These are phyloP conservation scores for Solanum acaule DNA, from an alignment of 257 asterid species.

Conservation along the genomic window DNA sequence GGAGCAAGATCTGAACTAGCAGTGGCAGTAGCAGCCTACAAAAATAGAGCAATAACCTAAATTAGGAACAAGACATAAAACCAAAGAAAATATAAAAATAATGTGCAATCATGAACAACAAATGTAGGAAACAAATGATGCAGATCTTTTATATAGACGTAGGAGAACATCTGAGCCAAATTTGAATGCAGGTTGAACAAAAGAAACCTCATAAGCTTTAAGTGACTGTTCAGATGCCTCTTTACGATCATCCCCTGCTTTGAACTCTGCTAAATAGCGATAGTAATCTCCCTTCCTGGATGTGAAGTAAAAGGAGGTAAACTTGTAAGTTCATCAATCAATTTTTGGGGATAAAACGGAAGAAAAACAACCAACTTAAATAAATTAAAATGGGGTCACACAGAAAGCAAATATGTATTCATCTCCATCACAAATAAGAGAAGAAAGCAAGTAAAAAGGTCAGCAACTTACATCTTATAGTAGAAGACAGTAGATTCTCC, in stretches of 20 bases:
- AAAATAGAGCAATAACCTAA: not conserved
- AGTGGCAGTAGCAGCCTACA: constrained; percentile 67
- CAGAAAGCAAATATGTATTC: not conserved
- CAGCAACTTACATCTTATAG: constrained; percentile 56
- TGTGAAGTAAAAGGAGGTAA: not conserved
- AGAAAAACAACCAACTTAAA: not conserved
- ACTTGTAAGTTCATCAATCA: not conserved
- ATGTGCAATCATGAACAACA: not conserved
- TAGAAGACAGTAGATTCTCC: constrained; percentile 79
- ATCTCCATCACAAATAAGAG: not conserved
- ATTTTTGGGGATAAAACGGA: not conserved
- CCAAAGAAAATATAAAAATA: not conserved
- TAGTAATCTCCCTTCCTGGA: constrained; percentile 59
- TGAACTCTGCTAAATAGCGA: constrained; percentile 55
- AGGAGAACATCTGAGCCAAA: not conserved
- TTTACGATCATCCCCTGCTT: constrained; percentile 43
- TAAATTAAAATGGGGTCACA: not conserved
- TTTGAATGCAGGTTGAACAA: not conserved
- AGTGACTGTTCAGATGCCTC: constrained; percentile 51
- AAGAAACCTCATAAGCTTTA: constrained; percentile 47
- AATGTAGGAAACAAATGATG: not conserved
- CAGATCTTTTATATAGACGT: not conserved
- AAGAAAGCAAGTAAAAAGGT: not conserved
- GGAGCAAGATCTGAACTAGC: constrained; percentile 63
- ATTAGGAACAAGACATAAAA: not conserved